Base-by-base conservation (phyloP, 208 protist species). In the Crithidia expoeki region DNA sequence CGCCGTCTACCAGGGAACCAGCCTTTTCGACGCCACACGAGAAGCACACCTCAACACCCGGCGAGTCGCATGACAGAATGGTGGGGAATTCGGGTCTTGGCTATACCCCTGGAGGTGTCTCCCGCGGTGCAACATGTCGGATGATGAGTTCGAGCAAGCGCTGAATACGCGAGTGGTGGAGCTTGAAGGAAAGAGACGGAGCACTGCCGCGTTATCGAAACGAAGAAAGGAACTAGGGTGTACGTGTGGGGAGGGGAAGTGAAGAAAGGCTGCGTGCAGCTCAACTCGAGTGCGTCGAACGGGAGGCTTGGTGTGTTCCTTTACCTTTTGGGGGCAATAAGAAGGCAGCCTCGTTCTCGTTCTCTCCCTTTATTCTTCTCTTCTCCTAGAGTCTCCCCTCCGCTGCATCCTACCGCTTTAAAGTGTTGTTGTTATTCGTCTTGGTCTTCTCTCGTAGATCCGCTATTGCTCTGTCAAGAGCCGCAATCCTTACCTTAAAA, bases 71-170 rank as follows among this genome's bases (percentile, higher is more conserved):
- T 40, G 63, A 68, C 38, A 60, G 63, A 51, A 60, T 68, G 51
- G 19, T 33, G 34, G 38, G 33, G 38, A 27, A 73, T 33, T 49
- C 65, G 6, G 40, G 42, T 2, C 12, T 65, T 6, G 57, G 65
- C 55, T 58, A 65, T 9, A n/a, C 56, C 5, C 68, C n/a, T n/a
- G 65, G 57, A 59, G 57, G 25, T 30, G 34, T 17, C 46, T 57
- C 25, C 70, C 70, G n/a, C 38, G 60, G 50, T 60, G 69, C 70
- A 58, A 21, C 60, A 56, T 76, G 4, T 51, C 70, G 27, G 34
- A 61, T 2, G 70, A 76, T 10, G 51, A 68, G 30, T 69, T 76
- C 11, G 32, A 9, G 21, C 4, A 9, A 17, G 63, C 46, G 38
- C 21, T 64, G 36, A 2, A 33, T n/a, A 49, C 21, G 33, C 36